These are phyloP conservation scores for Mycena venus DNA, from an alignment of 768 basidiomycete genomes.

Conservation along the genomic window DNA sequence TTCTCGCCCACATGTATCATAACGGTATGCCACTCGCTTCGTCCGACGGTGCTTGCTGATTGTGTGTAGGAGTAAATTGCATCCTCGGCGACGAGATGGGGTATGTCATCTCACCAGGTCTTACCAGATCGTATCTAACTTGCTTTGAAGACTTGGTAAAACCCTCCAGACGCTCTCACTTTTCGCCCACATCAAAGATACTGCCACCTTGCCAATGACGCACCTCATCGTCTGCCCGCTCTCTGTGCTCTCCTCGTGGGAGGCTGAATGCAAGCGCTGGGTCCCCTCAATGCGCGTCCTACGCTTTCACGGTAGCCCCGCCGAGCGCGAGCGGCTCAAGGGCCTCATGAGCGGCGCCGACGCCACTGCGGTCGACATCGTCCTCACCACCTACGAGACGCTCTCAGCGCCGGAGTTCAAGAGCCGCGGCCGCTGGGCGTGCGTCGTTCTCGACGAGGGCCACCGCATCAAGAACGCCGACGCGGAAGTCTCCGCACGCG, in stretches of 20 bases:
- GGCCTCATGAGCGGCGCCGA: constrained; percentile 50
- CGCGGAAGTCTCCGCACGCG: constrained; percentile 63
- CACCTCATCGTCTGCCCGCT: constrained; percentile 83
- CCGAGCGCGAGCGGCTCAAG: constrained; percentile 71
- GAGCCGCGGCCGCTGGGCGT: constrained; percentile 65
- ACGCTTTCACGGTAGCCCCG: constrained; percentile 71
- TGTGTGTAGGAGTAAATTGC: constrained; percentile 68
- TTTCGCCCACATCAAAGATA: constrained; percentile 77
- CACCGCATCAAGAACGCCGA: constrained; percentile 82
- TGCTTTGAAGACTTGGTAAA: constrained; percentile 69
- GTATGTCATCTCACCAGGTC: neutral
- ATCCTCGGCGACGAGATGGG: constrained; percentile 79
- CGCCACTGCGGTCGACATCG: constrained; percentile 63
- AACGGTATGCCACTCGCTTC: constrained; percentile 59
- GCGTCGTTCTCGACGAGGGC: constrained; percentile 75
- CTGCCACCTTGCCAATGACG: constrained; percentile 56
- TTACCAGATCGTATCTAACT: neutral
- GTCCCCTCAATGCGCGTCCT: constrained; percentile 63
- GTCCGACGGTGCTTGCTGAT: neutral
- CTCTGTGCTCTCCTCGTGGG: constrained; percentile 74
- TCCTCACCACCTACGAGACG: constrained; percentile 78
- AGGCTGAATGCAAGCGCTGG: constrained; percentile 70
- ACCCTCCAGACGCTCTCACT: constrained; percentile 76
- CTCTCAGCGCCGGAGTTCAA: constrained; percentile 77
- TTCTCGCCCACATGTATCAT: constrained; percentile 74